These are phyloP conservation scores for Apocynum venetum DNA, from an alignment of 257 asterid species.

Conservation along the genomic window DNA sequence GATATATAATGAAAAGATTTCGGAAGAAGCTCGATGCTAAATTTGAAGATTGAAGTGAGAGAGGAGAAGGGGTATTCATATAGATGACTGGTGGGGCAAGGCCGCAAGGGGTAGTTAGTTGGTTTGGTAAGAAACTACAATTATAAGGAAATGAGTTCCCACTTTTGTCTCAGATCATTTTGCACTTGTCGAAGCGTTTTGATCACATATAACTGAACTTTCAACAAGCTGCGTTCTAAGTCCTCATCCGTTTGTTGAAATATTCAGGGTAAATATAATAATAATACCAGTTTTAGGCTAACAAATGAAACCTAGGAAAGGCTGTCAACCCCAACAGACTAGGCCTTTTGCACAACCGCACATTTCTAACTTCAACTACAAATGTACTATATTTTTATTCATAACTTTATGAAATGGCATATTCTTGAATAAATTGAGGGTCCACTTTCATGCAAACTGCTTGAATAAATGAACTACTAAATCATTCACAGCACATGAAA, in stretches of 20 bases:
- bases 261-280: neutral
- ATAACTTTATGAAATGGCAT: neutral
- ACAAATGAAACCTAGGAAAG: neutral
- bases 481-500: neutral
- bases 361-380: constrained; percentile 53
- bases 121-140: constrained; percentile 50
- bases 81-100: constrained; percentile 42
- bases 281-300: neutral
- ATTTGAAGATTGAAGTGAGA: constrained; percentile 9
- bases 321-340: constrained; percentile 29
- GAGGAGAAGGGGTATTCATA: constrained; percentile 6
- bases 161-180: constrained; percentile 1
- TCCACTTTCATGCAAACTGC: constrained; percentile 7
- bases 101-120: constrained; percentile 33
- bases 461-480: neutral
- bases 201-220: constrained; percentile 20
- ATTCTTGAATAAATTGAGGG: constrained; percentile 9
- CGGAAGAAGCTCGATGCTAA: neutral
- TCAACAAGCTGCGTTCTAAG: neutral
- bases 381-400: neutral
- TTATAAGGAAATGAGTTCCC: constrained; percentile 2
- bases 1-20: neutral
- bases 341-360: constrained; percentile 25
- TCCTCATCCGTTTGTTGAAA: neutral
- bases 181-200: constrained; percentile 29